Evolutionary conservation across 805 yeast genomes (phyloP).

Genomic region (Lipomyces oligophaga): DNA sequence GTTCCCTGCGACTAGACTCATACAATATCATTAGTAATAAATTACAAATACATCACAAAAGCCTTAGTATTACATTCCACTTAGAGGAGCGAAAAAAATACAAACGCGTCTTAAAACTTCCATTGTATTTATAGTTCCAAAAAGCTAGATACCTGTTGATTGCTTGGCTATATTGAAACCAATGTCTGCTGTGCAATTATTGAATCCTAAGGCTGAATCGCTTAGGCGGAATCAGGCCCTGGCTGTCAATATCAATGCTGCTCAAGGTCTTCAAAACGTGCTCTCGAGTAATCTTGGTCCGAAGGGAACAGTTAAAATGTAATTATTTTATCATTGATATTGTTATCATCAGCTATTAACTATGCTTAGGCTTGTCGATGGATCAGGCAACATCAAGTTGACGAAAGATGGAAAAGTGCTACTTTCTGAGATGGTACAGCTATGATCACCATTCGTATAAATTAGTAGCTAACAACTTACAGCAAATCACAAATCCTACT

Average conservation of each 20-base stretch:
- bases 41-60: background rate
- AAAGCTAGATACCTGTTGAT: too few species aligned
- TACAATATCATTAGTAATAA: background rate
- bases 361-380: conserved; percentile 64
- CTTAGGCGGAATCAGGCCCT: conserved; percentile 91
- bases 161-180: too few species aligned
- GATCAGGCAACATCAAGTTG: conserved; percentile 89
- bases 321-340: background rate
- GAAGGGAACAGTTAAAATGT: conserved; percentile 91
- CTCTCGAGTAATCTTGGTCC: conserved; percentile 92
- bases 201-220: conserved; percentile 98
- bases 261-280: conserved; percentile 93
- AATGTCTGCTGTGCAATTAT: conserved; percentile 52
- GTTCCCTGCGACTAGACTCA: too few species aligned
- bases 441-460: background rate
- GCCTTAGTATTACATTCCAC: background rate
- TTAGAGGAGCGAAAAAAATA: conserved; percentile 1
- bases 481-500: conserved; percentile 85
- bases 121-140: conserved; percentile 8
- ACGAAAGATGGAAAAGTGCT: conserved; percentile 97
- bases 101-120: conserved; percentile 9
- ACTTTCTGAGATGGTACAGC: conserved; percentile 69
- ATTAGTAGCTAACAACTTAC: conserved; percentile 1
- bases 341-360: background rate
- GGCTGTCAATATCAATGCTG: conserved; percentile 92